Base-by-base conservation (phyloP, 2,329 filamentous ascomycete species). In the Paramyrothecium sp. region DNA sequence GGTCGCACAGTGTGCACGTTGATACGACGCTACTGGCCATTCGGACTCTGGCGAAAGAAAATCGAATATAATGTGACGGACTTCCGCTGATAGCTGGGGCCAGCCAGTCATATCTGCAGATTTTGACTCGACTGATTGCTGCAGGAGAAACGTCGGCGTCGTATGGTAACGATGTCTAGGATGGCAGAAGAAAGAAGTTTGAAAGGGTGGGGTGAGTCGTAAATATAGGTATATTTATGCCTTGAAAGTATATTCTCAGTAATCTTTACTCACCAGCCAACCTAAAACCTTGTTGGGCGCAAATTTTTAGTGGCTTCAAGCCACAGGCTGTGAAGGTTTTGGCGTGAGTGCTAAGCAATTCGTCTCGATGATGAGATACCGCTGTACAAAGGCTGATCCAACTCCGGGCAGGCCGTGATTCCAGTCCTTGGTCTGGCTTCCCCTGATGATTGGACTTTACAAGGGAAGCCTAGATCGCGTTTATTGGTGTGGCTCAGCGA, bases 361-460 rank as follows among this genome's bases (percentile, higher is more conserved):
- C n/a, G n/a, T n/a, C n/a, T n/a, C n/a, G n/a, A n/a, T n/a, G n/a
- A n/a, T n/a, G n/a, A n/a, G n/a, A n/a, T n/a, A n/a, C n/a, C n/a
- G n/a, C n/a, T n/a, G n/a, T n/a, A n/a, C n/a, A n/a, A 50, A 19
- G 48, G 48, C 48, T 50, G 48, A 50, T 19, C 48, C 48, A 22
- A 50, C 48, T 50, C 48, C 48, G 48, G 20, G 11, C 22, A 50
- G 48, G 48, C 48, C 48, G 20, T 23, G 48, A 50, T 50, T 50
- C 20, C 48, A 50, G 48, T 50, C 48, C 11, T 50, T 50, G 20
- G 48, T 50, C 48, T 50, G 16, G 48, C 48, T 50, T 50, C 48
- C 48, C 48, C 48, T 50, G 48, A 50, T 50, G 48, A 50, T 50
- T 19, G 34, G 34, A n/a, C 34, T 41, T 23, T 48, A 13, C 46